A percentile compares a stretch with the other conserved stretches of the same genome.
Conservation (phyloP, 2,329 filamentous ascomycete species). For the Arthrobotrys sphaeroides region DNA sequence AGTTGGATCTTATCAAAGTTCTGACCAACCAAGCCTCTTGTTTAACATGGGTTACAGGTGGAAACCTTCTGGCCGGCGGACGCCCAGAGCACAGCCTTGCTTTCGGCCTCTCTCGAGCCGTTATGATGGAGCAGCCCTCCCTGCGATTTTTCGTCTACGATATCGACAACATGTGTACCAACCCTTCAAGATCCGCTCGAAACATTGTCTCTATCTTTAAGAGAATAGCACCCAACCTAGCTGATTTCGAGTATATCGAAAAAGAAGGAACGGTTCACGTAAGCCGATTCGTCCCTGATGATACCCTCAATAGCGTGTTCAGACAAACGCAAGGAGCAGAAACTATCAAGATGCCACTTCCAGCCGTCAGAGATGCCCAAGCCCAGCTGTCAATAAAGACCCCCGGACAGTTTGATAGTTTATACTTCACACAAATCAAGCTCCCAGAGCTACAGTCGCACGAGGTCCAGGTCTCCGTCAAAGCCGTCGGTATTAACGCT, state of each 20-base stretch:
- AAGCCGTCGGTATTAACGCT: constrained; percentile 57
- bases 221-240: background rate
- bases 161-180: constrained; percentile 38
- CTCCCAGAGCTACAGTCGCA: constrained; percentile 49
- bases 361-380: constrained; percentile 16
- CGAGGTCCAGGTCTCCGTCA: constrained; percentile 59
- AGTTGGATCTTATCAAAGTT: constrained; percentile 38
- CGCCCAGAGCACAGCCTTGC: constrained; percentile 54
- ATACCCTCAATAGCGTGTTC: constrained; percentile 54
- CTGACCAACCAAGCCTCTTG: constrained; percentile 44
- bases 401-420: constrained; percentile 56
- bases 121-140: constrained; percentile 56
- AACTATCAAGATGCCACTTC: constrained; percentile 28
- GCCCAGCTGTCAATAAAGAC: constrained; percentile 58
- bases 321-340: constrained; percentile 45
- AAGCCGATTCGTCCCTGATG: constrained; percentile 58
- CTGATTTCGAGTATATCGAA: constrained; percentile 59
- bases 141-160: constrained; percentile 55
- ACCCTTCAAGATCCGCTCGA: constrained; percentile 1
- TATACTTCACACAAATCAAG: constrained; percentile 54
- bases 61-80: constrained; percentile 38
- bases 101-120: constrained; percentile 54
- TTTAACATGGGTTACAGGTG: constrained; percentile 55
- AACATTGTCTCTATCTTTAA: constrained; percentile 43
- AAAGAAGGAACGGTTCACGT: constrained; percentile 59